A percentile compares a stretch with the other conserved stretches of the same genome.
Conservation (phyloP, 1,284 basidiomycete genomes). For the Moesziomyces globuligerus region DNA sequence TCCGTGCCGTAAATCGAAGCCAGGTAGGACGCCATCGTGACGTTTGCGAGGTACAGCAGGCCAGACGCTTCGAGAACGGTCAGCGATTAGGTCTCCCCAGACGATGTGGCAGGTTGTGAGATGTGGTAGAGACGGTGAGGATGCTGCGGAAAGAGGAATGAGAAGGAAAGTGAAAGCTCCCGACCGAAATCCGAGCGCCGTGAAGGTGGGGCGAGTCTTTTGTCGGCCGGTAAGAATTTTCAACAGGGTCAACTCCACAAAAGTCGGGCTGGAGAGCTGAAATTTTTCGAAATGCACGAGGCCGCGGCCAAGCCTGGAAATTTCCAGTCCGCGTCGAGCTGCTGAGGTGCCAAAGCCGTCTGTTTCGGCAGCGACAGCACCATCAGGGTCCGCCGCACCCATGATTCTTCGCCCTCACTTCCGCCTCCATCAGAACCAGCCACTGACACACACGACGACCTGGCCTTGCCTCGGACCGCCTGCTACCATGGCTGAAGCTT, state of each 20-base stretch:
- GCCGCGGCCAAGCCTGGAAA: no score
- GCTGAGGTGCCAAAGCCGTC: no score
- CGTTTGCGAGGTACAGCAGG: neutral
- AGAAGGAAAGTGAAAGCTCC: no score
- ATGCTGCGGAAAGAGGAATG: no score
- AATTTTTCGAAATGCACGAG: neutral
- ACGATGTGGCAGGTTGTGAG: neutral
- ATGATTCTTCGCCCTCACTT: neutral
- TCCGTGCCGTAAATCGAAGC: constrained; percentile 70
- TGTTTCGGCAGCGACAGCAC: neutral
- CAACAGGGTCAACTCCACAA: constrained; percentile 9
- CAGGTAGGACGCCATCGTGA: constrained; percentile 47
- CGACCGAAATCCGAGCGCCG: constrained; percentile 11
- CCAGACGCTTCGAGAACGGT: neutral
- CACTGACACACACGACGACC: no score
- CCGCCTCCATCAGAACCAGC: neutral
- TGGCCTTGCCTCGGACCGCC: no score
- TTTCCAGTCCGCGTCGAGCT: no score
- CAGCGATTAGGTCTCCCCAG: no score
- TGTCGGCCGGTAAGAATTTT: constrained; percentile 32
- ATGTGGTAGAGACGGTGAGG: neutral
- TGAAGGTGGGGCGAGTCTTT: neutral
- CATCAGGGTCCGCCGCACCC: neutral
- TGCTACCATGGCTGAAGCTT: constrained; percentile 35
- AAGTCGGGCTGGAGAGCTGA: neutral